These are phyloP conservation scores for Penicillium lagena DNA, from an alignment of 495 filamentous ascomycete species.

Conservation along the genomic window DNA sequence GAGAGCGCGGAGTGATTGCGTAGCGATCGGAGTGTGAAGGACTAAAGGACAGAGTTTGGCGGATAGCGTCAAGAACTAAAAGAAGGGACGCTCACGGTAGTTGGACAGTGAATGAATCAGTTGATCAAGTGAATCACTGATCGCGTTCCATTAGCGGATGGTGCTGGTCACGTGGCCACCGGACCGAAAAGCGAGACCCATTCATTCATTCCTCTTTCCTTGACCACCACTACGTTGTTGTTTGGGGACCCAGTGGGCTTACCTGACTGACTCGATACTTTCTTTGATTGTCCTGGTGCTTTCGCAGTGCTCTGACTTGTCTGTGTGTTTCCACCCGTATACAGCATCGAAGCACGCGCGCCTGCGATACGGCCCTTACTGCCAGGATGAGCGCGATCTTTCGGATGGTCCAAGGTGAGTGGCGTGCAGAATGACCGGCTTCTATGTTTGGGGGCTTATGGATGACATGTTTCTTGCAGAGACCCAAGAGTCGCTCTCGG, in stretches of 20 bases:
- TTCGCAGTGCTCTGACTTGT: slow-evolving; percentile 4
- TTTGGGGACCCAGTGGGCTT: no score
- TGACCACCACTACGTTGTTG: slow-evolving; percentile 4
- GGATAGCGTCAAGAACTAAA: no score
- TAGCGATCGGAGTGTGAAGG: no score
- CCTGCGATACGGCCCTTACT: slow-evolving; percentile 9
- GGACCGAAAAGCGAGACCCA: slow-evolving; percentile 7
- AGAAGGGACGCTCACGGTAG: no score
- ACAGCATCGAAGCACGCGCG: slow-evolving; percentile 1
- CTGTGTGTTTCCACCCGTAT: slow-evolving; percentile 2
- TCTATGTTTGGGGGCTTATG: no score
- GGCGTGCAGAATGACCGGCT: background rate
- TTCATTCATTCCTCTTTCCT: slow-evolving; percentile 5
- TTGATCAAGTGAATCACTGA: background rate
- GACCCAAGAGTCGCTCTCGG: slow-evolving; percentile 57
- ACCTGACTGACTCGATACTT: no score
- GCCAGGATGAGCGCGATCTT: slow-evolving; percentile 31
- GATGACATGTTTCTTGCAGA: slow-evolving; percentile 13
- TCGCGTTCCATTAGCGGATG: slow-evolving; percentile 18
- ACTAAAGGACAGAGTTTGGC: no score
- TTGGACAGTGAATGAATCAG: no score
- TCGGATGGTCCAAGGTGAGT: slow-evolving; percentile 39
- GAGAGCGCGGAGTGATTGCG: no score
- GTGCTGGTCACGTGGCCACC: slow-evolving; percentile 9
- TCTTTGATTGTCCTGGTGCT: background rate